Conservation (phyloP, 768 basidiomycete species). For the Suillus luteus region DNA sequence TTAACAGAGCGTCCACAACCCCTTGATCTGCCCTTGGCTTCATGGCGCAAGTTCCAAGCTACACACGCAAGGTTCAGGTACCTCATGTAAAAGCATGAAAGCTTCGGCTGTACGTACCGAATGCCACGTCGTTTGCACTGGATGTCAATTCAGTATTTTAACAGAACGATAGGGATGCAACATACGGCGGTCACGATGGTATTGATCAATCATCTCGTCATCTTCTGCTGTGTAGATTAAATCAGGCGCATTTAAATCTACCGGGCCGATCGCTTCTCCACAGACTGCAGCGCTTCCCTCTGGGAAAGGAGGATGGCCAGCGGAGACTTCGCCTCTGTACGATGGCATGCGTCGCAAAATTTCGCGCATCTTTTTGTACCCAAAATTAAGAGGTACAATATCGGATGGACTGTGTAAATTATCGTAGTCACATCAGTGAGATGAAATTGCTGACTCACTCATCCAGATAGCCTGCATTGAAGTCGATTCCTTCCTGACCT, state of each 20-base stretch:
- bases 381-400: constrained; percentile 28
- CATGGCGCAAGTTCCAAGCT: constrained; percentile 73
- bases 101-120: constrained; percentile 33
- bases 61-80: constrained; percentile 22
- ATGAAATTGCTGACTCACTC: constrained; percentile 34
- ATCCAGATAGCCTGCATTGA: constrained; percentile 50
- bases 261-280: constrained; percentile 19
- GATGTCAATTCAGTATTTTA: not conserved
- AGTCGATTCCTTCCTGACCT: constrained; percentile 41
- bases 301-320: constrained; percentile 20
- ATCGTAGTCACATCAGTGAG: not conserved
- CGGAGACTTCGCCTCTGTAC: constrained; percentile 38
- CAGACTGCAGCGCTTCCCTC: constrained; percentile 31
- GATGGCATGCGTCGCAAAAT: constrained; percentile 42
- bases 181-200: constrained; percentile 24
- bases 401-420: constrained; percentile 24
- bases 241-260: constrained; percentile 29
- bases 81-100: not conserved
- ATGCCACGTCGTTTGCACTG: constrained; percentile 49
- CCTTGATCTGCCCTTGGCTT: constrained; percentile 57
- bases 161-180: not conserved
- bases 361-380: constrained; percentile 32
- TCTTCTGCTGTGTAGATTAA: constrained; percentile 38
- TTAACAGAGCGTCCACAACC: constrained; percentile 60
- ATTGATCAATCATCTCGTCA: constrained; percentile 37